Evolutionary conservation across 257 asterid genomes (phyloP).

Genomic region (Capsicum baccatum): DNA sequence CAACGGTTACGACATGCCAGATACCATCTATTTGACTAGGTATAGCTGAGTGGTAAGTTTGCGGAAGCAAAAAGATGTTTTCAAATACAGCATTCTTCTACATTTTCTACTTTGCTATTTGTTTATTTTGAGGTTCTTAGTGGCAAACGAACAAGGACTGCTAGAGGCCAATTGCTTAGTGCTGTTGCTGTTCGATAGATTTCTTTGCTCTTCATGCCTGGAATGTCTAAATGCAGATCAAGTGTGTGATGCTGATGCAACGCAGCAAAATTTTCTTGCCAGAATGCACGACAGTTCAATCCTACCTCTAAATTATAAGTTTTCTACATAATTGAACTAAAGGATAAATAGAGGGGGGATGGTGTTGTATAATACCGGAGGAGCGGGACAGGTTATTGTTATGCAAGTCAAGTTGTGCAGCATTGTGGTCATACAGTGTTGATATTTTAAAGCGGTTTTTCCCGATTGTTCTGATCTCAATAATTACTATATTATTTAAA

Average conservation of each 20-base stretch:
- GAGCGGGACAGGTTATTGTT: too few species aligned
- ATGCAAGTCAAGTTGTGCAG: too few species aligned
- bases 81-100: neutral
- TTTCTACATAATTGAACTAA: too few species aligned
- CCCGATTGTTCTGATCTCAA: too few species aligned
- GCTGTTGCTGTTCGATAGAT: neutral
- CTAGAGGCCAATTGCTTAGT: neutral
- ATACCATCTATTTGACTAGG: neutral
- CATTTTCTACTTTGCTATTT: neutral
- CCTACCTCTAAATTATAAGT: too few species aligned
- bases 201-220: neutral
- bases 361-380: too few species aligned
- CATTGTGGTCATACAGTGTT: too few species aligned
- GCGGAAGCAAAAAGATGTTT: neutral
- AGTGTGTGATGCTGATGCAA: neutral
- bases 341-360: too few species aligned
- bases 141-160: neutral
- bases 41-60: neutral
- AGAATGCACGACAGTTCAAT: too few species aligned
- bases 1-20: neutral
- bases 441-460: too few species aligned
- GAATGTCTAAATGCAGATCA: neutral
- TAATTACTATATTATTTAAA: too few species aligned
- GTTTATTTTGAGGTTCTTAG: neutral
- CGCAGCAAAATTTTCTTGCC: too few species aligned